Percentiles rank a stretch among this genome's conserved stretches.
These are phyloP conservation scores for Alternaria sp. DNA, from an alignment of 2,329 filamentous ascomycete genomes.

Conservation along the genomic window DNA sequence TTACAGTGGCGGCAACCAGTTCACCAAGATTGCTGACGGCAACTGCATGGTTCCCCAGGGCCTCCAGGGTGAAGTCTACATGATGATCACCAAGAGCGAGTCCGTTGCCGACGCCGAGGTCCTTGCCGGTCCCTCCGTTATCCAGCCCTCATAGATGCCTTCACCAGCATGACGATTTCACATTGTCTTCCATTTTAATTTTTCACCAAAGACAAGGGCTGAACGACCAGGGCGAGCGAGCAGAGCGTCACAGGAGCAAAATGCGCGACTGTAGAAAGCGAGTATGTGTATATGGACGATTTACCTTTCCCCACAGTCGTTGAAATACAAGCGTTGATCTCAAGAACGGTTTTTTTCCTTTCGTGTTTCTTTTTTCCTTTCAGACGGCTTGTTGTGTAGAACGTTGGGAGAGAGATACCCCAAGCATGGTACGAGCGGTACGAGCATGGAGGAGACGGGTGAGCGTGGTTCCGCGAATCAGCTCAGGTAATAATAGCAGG, in stretches of 20 bases:
- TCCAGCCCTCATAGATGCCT: conserved; percentile 48
- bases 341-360: conserved; percentile 26
- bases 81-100: conserved; percentile 67
- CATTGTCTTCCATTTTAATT: conserved; percentile 16
- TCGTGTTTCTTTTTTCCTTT: conserved; percentile 10
- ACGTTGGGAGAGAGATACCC: conserved; percentile 22
- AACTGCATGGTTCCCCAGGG: conserved; percentile 69
- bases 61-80: conserved; percentile 70
- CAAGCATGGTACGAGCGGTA: conserved; percentile 2
- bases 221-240: conserved; percentile 7
- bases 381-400: conserved; percentile 3
- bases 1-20: conserved; percentile 53
- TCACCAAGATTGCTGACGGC: conserved; percentile 64
- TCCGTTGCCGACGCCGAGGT: conserved; percentile 58
- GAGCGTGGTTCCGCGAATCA: conserved; percentile 24
- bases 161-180: conserved; percentile 8
- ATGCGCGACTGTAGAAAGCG: conserved; percentile 13
- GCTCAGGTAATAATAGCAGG: conserved; percentile 20
- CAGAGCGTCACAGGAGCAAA: conserved; percentile 14
- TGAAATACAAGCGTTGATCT: conserved; percentile 49
- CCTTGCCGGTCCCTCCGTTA: conserved; percentile 62
- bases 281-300: conserved; percentile 34
- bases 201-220: conserved; percentile 5
- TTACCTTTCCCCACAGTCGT: conserved; percentile 46
- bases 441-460: background rate